Conservation (phyloP, 306 rosid genomes). For the Prunus persica region Prunus_persica_NCBIv2 NC_034010.1:28486501-28487000, state of each 20-base stretch:
- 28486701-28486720: slow-evolving; percentile 11
- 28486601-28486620: slow-evolving; percentile 57
- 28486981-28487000: slow-evolving; percentile 12
- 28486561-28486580: slow-evolving; percentile 75
- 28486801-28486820: slow-evolving; percentile 41
- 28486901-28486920: slow-evolving; percentile 75
- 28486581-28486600: slow-evolving; percentile 53
- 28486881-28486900: slow-evolving; percentile 93
- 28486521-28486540: slow-evolving; percentile 66
- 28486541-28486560: slow-evolving; percentile 69
- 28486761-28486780: slow-evolving; percentile 70
- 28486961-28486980: slow-evolving; percentile 65
- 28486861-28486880: slow-evolving; percentile 66
- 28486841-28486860: slow-evolving; percentile 73
- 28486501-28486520: slow-evolving; percentile 19
- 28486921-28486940: slow-evolving; percentile 77
- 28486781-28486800: slow-evolving; percentile 53
- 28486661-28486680: neutral
- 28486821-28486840: slow-evolving; percentile 70
- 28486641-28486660: neutral
- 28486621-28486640: slow-evolving; percentile 39
- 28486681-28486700: no score
- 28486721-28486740: slow-evolving; percentile 65
- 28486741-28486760: slow-evolving; percentile 50
- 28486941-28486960: slow-evolving; percentile 61